Evolutionary conservation across 805 yeast genomes (phyloP), one percentile per base, ranked within the genome.

Genomic region (Barnettozyma vustinii): DNA sequence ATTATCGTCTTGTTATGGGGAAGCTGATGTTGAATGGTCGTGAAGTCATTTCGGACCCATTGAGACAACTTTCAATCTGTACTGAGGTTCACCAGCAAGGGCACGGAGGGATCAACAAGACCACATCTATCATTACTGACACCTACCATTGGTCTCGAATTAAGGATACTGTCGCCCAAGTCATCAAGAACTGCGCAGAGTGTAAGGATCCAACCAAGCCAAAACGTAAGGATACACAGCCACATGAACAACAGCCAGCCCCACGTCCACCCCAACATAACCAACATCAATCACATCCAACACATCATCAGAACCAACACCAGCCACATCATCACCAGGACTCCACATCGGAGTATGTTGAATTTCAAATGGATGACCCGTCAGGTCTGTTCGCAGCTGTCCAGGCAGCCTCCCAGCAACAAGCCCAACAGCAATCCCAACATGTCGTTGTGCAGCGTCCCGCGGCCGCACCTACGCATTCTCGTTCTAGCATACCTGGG

Each of bases 121-220:
- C 96, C 2, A 90, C 97, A 0, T 70, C 92, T 0, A 68, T 77
- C 16, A 79, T 94, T 16, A 79, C 91, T 1, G 94, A 86, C 53
- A 77, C 79, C 56, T 92, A 86, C 57, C 96, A 89, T 64, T 92
- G 98, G 97, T 79, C 89, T 1, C 78, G 96, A 45, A 86, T 92
- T 54, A 91, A 94, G 66, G 89, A 81, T 49, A 88, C 96, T 0
- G 97, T 87, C 1, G 82, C 86, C 1, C 79, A 81, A 27, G 92
- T 88, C 1, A 82, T 91, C 46, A 74, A 83, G 47, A 78, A 81
- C 51, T 94, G 98, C 64, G 71, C 74, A 2, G 84, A 80, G 45
- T 92, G 98, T 48, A 55, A 61, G 46, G 61, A 59, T 50, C 56
- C 59, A 41, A 30, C 56, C n/a, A 56, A 54, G 33, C 19, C 36